Conservation (phyloP, 192 early-diverging fungal species). For the Coemansia sp. region DNA sequence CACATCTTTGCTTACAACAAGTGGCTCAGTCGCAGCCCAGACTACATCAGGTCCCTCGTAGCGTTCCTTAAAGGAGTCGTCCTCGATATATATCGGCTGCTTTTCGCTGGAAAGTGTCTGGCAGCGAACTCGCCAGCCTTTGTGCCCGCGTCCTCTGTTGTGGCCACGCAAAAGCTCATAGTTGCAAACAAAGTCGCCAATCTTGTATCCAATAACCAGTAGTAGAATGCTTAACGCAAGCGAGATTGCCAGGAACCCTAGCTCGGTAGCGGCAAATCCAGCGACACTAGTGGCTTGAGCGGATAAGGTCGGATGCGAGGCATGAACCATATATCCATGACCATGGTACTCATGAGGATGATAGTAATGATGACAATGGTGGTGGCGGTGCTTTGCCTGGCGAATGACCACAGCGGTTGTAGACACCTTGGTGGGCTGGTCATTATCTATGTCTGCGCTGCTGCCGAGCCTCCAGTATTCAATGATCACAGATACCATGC, state of each 20-base stretch:
- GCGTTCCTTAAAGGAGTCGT: background rate
- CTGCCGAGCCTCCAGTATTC: background rate
- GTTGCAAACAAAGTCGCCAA: slow-evolving; percentile 35
- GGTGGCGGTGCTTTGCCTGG: background rate
- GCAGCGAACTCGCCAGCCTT: slow-evolving; percentile 4
- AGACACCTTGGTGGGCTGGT: background rate
- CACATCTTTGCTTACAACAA: background rate
- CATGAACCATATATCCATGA: background rate
- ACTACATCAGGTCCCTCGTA: background rate
- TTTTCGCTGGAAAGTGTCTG: background rate
- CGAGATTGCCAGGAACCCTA: slow-evolving; percentile 24
- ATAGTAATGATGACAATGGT: slow-evolving; percentile 6
- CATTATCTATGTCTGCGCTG: background rate
- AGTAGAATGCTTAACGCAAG: slow-evolving; percentile 27
- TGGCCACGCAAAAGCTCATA: slow-evolving; percentile 10
- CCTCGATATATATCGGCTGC: slow-evolving; percentile 16
- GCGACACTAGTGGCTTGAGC: background rate
- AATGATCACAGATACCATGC: slow-evolving; percentile 5
- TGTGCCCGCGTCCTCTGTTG: slow-evolving; percentile 16
- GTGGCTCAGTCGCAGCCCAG: background rate
- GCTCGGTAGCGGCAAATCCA: slow-evolving; percentile 19
- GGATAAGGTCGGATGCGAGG: background rate
- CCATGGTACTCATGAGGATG: slow-evolving; percentile 5
- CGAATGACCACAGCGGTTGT: background rate
- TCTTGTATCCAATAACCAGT: slow-evolving; percentile 35